Evolutionary conservation across 495 filamentous ascomycete species (phyloP).

Genomic region (Durotheca rogersii): DNA sequence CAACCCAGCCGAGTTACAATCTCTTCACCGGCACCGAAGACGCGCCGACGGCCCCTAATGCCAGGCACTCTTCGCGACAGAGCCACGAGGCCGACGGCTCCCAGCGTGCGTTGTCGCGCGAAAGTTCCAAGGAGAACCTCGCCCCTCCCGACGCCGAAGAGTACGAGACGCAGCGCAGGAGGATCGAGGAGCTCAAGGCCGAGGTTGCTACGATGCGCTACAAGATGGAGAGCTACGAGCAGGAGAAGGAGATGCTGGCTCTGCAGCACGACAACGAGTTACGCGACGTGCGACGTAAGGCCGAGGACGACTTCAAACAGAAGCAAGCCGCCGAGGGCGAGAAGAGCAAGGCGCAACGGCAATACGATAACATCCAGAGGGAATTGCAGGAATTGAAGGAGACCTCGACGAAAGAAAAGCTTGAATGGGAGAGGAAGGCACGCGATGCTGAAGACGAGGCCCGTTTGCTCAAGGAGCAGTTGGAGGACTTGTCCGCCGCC

Average conservation of each 20-base stretch:
- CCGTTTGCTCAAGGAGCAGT: slow-evolving; percentile 69
- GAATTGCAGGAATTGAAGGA: slow-evolving; percentile 74
- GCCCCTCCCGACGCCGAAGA: slow-evolving; percentile 50
- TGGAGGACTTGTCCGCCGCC: slow-evolving; percentile 71
- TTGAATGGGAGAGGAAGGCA: slow-evolving; percentile 67
- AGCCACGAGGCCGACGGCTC: slow-evolving; percentile 35
- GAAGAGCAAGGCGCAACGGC: slow-evolving; percentile 65
- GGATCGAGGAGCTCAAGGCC: slow-evolving; percentile 56
- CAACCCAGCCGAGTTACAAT: slow-evolving; percentile 61
- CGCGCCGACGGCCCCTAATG: slow-evolving; percentile 35
- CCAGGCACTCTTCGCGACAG: slow-evolving; percentile 39
- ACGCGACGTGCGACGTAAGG: slow-evolving; percentile 68
- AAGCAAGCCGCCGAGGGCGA: slow-evolving; percentile 74
- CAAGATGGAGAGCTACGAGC: slow-evolving; percentile 66
- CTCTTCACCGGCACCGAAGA: slow-evolving; percentile 56
- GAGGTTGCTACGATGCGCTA: slow-evolving; percentile 57
- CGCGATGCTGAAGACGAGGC: slow-evolving; percentile 72
- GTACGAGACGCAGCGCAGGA: slow-evolving; percentile 51
- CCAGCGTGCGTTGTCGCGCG: slow-evolving; percentile 40
- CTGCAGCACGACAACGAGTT: slow-evolving; percentile 82
- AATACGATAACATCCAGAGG: slow-evolving; percentile 66
- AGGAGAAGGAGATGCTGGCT: slow-evolving; percentile 77
- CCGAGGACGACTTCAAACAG: slow-evolving; percentile 80
- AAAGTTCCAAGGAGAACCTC: slow-evolving; percentile 53
- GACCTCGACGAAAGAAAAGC: slow-evolving; percentile 63